Conservation (phyloP, 2,329 filamentous ascomycete species). For the Pseudocercospora vitis region DNA sequence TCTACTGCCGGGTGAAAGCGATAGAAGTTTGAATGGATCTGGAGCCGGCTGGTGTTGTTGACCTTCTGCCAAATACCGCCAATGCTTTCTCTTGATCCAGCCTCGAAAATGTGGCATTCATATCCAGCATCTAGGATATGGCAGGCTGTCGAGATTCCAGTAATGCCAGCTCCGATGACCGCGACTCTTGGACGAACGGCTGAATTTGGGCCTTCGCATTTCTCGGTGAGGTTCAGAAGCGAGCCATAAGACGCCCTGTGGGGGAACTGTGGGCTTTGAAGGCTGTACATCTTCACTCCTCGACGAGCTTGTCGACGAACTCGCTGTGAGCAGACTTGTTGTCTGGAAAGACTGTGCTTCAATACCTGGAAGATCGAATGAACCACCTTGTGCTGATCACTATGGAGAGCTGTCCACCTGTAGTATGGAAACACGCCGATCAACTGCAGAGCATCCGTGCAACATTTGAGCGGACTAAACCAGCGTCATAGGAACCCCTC, state of each 20-base stretch:
- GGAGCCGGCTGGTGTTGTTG: slow-evolving; percentile 77
- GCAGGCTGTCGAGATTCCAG: slow-evolving; percentile 72
- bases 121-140: slow-evolving; percentile 85
- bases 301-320: not conserved
- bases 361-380: not conserved
- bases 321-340: not conserved
- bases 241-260: slow-evolving; percentile 17
- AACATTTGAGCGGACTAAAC: not conserved
- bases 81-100: slow-evolving; percentile 62
- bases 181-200: slow-evolving; percentile 55
- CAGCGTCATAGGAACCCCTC: not conserved
- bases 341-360: not conserved
- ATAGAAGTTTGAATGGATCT: slow-evolving; percentile 85
- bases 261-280: not conserved
- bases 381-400: not conserved
- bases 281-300: not conserved
- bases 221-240: slow-evolving; percentile 20
- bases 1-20: slow-evolving; percentile 77
- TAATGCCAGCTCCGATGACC: slow-evolving; percentile 57
- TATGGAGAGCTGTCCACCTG: slow-evolving; percentile 15
- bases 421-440: not conserved
- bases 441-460: not conserved
- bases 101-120: slow-evolving; percentile 76
- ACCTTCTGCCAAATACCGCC: slow-evolving; percentile 35
- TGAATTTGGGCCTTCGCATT: slow-evolving; percentile 7